Percentiles rank a stretch among this genome's conserved stretches.
Conservation (phyloP, 306 rosid species). For the Rubus idaeus region DNA sequence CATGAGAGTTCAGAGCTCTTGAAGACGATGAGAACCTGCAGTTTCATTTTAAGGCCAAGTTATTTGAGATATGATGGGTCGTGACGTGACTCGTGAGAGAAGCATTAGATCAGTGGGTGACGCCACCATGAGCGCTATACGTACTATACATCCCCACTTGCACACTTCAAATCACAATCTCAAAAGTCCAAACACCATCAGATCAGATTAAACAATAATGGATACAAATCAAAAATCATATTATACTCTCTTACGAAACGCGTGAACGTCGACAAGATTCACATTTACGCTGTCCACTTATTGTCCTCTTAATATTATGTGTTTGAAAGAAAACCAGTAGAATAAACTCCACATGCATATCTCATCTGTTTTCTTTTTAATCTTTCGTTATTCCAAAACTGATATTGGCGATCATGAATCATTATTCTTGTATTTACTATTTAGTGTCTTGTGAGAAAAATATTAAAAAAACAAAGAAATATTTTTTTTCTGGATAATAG, state of each 20-base stretch:
- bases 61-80: no score
- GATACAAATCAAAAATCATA: not conserved
- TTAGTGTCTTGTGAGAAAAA: no score
- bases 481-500: no score
- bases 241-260: not conserved
- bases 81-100: not conserved
- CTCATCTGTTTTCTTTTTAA: not conserved
- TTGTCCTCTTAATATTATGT: not conserved
- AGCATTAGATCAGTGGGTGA: not conserved
- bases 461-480: no score
- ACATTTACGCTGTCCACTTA: not conserved
- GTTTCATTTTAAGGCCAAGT: not conserved
- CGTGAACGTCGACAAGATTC: not conserved
- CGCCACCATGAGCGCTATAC: not conserved
- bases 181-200: not conserved
- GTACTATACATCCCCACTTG: not conserved
- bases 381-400: not conserved
- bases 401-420: no score
- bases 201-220: not conserved
- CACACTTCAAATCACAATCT: not conserved
- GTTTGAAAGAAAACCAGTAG: not conserved
- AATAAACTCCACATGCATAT: not conserved
- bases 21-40: not conserved
- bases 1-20: no score
- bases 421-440: no score